A percentile compares a stretch with the other conserved stretches of the same genome.
phyloP scores from a whole-genome alignment of 1,284 basidiomycete species.

The Fomitopsis pinicola region DNA sequence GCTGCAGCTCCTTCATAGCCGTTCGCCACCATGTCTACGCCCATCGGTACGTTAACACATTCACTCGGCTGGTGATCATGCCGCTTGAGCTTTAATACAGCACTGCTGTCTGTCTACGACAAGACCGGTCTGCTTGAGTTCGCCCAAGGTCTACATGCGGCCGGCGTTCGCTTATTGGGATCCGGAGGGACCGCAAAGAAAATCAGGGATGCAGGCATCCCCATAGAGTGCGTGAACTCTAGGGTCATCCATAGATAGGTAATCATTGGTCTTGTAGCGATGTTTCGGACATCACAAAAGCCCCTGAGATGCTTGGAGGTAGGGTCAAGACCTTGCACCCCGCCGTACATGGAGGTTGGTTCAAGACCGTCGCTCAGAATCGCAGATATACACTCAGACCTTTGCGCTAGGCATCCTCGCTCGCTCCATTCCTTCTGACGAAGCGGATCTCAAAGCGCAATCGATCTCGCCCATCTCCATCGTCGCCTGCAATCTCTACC shows the following conservation, averaged over 20 bases:
- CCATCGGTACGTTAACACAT: constrained; percentile 25
- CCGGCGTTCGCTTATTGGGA: constrained; percentile 87
- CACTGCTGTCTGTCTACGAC: constrained; percentile 96
- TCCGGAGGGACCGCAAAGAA: constrained; percentile 98
- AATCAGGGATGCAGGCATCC: constrained; percentile 90
- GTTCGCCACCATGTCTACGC: constrained; percentile 27
- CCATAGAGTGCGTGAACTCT: constrained; percentile 72
- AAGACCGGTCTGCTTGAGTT: constrained; percentile 90
- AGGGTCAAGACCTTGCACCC: constrained; percentile 99
- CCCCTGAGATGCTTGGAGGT: constrained; percentile 99
- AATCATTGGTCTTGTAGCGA: constrained; percentile 56
- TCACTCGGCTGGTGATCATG: neutral
- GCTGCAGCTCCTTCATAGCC: neutral
- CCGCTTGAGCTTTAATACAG: constrained; percentile 34
- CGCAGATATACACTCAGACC: neutral
- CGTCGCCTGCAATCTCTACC: constrained; percentile 99
- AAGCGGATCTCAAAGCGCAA: constrained; percentile 77
- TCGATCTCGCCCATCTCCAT: constrained; percentile 88
- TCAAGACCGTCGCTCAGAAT: neutral
- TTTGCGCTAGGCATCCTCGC: constrained; percentile 75
- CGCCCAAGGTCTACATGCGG: constrained; percentile 76
- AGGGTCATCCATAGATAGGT: neutral
- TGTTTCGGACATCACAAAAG: constrained; percentile 97
- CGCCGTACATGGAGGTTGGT: constrained; percentile 91
- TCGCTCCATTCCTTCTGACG: constrained; percentile 82